A percentile compares a stretch with the other conserved stretches of the same genome.
Conservation (phyloP, 495 filamentous ascomycete genomes). For the Massariosphaeria phaeospora region DNA sequence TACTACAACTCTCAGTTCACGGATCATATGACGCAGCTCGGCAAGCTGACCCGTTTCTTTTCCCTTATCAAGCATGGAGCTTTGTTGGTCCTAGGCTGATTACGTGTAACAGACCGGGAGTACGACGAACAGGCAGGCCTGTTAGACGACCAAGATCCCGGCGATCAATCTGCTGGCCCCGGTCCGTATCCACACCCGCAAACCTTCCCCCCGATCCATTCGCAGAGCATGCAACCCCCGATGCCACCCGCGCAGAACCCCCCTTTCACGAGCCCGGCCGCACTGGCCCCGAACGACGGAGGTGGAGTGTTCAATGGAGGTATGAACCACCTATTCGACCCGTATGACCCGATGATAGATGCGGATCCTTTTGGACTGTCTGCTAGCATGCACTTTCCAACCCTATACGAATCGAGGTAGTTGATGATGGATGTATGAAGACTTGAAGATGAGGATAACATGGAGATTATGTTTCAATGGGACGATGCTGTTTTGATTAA, state of each 20-base stretch:
- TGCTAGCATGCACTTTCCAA: constrained; percentile 91
- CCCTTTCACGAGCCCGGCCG: constrained; percentile 26
- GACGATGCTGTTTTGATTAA: not conserved
- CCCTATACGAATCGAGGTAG: constrained; percentile 60
- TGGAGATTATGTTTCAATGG: not conserved
- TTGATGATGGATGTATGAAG: not conserved
- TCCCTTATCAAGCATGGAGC: constrained; percentile 55
- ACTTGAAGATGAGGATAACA: not conserved
- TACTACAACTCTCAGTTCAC: constrained; percentile 86
- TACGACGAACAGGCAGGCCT: constrained; percentile 95
- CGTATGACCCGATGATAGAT: constrained; percentile 77
- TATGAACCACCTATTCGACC: constrained; percentile 69
- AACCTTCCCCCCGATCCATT: constrained; percentile 48
- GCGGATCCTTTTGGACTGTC: constrained; percentile 86
- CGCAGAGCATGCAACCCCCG: constrained; percentile 42
- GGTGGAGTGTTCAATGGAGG: constrained; percentile 42
- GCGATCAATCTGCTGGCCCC: constrained; percentile 48
- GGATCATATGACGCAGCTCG: constrained; percentile 94
- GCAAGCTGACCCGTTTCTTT: constrained; percentile 70
- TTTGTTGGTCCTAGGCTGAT: constrained; percentile 77
- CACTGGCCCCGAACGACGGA: constrained; percentile 39
- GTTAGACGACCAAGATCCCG: constrained; percentile 72
- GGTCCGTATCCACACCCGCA: constrained; percentile 64
- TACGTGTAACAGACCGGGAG: constrained; percentile 89
- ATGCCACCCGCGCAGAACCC: constrained; percentile 33